Base-by-base conservation (phyloP, 441 rosid species). In the Cnidoscolus chayamansa region DNA sequence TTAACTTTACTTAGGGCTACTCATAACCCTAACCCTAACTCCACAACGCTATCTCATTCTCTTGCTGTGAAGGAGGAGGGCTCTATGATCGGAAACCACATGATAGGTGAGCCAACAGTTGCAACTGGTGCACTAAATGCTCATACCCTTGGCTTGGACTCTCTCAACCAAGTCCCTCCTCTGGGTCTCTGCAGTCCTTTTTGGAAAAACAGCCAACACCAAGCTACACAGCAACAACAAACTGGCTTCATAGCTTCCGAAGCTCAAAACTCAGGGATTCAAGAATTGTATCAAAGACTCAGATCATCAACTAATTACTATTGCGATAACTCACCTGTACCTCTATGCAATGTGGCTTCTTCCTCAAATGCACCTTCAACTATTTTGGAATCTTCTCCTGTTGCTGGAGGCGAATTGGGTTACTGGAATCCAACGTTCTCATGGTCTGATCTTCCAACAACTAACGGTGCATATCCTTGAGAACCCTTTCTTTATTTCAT, bases 341-440 rank as follows among this genome's bases (percentile, higher is more conserved):
- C 76, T 64, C 74, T 80, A 61, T 64, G 82, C 79, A 84, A 76
- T 78, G 81, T 71, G 54, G 80, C 60, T 62, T 76, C 82, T 31
- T 63, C 83, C 7, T 68, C 80, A 31, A 55, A 84, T 20, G 63
- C 88, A 13, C 66, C 87, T 55, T 65, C 87, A 31, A 72, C 84
- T 20, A 80, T 81, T 67, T 74, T 85, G 80, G 89, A 83, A 77
- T 78, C 89, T 6, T 83, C 84, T 75, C 88, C 87, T 2, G 78
- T 79, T 20, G 84, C 82, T 30, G 83, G 81, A 53, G 86, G 82
- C 55, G 88, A 82, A 30, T 59, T 85, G 74, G 84, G 88, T 32
- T 86, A 75, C 78, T 87, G 90, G 92, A 87, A 86, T 81, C 86
- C 89, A 11, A 75, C 77, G n/a, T 78, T 85, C 65, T 84, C 87